Conservation (phyloP, 2,329 filamentous ascomycete species). For the Dothistroma pini region DNA sequence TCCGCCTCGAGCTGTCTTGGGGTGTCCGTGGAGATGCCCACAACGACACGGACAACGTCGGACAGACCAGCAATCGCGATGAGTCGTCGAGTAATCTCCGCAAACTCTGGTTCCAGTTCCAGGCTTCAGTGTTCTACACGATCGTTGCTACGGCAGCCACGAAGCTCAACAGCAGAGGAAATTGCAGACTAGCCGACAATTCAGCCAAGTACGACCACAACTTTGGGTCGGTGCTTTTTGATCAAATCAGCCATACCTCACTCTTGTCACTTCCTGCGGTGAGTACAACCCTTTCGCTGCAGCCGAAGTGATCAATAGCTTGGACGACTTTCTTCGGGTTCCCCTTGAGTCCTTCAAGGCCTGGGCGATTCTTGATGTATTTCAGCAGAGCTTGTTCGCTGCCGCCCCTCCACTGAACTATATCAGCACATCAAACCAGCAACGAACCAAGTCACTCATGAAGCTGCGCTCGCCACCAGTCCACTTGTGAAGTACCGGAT, state of each 20-base stretch:
- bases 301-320: slow-evolving; percentile 34
- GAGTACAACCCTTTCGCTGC: slow-evolving; percentile 30
- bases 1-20: slow-evolving; percentile 30
- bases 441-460: neutral
- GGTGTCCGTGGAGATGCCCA: slow-evolving; percentile 34
- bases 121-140: slow-evolving; percentile 36
- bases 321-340: slow-evolving; percentile 31
- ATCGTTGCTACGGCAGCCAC: neutral
- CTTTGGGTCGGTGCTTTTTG: slow-evolving; percentile 25
- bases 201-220: slow-evolving; percentile 37
- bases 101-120: slow-evolving; percentile 35
- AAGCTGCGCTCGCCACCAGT: slow-evolving; percentile 3
- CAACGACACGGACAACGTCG: slow-evolving; percentile 34
- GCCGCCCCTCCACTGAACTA: slow-evolving; percentile 12
- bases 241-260: slow-evolving; percentile 23
- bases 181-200: slow-evolving; percentile 39
- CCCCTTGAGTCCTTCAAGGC: slow-evolving; percentile 7
- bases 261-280: slow-evolving; percentile 33
- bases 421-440: neutral
- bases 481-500: slow-evolving; percentile 3
- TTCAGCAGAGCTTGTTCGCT: slow-evolving; percentile 14
- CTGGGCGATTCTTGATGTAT: slow-evolving; percentile 5
- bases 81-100: slow-evolving; percentile 33
- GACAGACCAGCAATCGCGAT: slow-evolving; percentile 36
- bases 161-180: slow-evolving; percentile 25